Evolutionary conservation across 2,329 filamentous ascomycete genomes (phyloP), one percentile per base, ranked within the genome.

Genomic region (Hypoxylon sp.): DNA sequence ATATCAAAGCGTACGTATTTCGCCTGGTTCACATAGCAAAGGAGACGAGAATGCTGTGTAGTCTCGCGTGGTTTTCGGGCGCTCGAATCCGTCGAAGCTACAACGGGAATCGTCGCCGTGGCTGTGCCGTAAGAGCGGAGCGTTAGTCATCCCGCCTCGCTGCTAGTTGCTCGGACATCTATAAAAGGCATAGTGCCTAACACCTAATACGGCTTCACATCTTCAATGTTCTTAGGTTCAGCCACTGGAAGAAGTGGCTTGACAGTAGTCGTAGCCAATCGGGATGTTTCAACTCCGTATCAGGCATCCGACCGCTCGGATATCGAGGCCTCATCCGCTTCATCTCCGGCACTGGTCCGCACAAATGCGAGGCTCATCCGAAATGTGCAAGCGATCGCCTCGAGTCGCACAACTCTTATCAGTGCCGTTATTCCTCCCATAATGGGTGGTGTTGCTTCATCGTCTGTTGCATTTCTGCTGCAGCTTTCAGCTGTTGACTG

Each of bases 31-130:
- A 55, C 40, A 55, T 55, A 55, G 14, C 35, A 42, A 55, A 17
- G 17, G 53, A 20, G 20, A 27, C 53, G 6, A 20, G n/a, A 55
- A 42, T 10, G 35, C 17, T 2, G 33, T 35, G 35, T 25, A 40
- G 40, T 14, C 61, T 57, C 61, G 61, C 61, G 44, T 46, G 57
- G 25, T 54, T 48, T 48, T 64, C 61, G 61, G 61, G 8, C 44
- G 53, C 22, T 55, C 11, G 35, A 42, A 51, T 57, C 46, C 31
- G 30, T 33, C 53, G 22, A 44, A 3, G 11, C 53, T 22, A 30
- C 35, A 55, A 55, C 6, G 20, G 53, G 53, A 11, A 55, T 55
- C 51, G 31, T 40, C 42, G 40, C 11, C 20, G 59, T 35, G 54
- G 64, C 60, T 64, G 37, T 44, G 56, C 49, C 49, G 33, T 14